phyloP scores from a whole-genome alignment of 305 asterid genomes.

The Plantago rigida region DNA sequence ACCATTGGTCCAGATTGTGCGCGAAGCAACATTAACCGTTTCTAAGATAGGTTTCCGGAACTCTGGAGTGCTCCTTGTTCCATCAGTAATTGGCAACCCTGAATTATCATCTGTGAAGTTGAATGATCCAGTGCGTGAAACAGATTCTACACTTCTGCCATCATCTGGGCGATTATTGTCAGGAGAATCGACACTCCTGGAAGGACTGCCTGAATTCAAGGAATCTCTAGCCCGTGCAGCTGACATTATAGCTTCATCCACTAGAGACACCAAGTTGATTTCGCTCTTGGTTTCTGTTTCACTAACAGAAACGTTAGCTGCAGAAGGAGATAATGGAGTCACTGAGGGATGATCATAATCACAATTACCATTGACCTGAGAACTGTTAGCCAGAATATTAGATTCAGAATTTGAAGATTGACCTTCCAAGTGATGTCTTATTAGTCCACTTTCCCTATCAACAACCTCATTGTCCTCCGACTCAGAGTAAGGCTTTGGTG shows the following conservation, averaged over 20 bases:
- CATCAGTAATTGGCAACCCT: slow-evolving; percentile 27
- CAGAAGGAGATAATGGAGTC: slow-evolving; percentile 27
- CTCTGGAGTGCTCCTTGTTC: slow-evolving; percentile 32
- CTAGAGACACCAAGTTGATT: slow-evolving; percentile 24
- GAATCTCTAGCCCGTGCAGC: slow-evolving; percentile 35
- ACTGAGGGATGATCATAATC: slow-evolving; percentile 20
- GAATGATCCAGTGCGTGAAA: slow-evolving; percentile 29
- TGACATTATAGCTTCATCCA: slow-evolving; percentile 32
- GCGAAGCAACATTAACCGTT: slow-evolving; percentile 41
- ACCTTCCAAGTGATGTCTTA: slow-evolving; percentile 25
- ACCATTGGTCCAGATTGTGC: slow-evolving; percentile 89
- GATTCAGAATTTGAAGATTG: slow-evolving; percentile 35
- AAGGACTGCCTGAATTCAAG: slow-evolving; percentile 27
- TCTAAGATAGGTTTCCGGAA: slow-evolving; percentile 44
- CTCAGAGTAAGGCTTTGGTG: slow-evolving; percentile 32
- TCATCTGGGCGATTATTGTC: slow-evolving; percentile 26
- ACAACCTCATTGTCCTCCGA: slow-evolving; percentile 37
- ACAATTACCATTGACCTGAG: slow-evolving; percentile 27
- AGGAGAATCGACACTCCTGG: slow-evolving; percentile 20
- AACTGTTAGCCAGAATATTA: slow-evolving; percentile 29
- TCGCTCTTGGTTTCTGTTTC: slow-evolving; percentile 26
- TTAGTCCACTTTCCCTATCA: slow-evolving; percentile 24
- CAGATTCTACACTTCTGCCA: slow-evolving; percentile 31
- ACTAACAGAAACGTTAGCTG: slow-evolving; percentile 15
- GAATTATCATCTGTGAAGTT: slow-evolving; percentile 26